Evolutionary conservation across 2,329 filamentous ascomycete species (phyloP), one percentile per base, ranked within the genome.

Genomic region (Xylaria sp.): DNA sequence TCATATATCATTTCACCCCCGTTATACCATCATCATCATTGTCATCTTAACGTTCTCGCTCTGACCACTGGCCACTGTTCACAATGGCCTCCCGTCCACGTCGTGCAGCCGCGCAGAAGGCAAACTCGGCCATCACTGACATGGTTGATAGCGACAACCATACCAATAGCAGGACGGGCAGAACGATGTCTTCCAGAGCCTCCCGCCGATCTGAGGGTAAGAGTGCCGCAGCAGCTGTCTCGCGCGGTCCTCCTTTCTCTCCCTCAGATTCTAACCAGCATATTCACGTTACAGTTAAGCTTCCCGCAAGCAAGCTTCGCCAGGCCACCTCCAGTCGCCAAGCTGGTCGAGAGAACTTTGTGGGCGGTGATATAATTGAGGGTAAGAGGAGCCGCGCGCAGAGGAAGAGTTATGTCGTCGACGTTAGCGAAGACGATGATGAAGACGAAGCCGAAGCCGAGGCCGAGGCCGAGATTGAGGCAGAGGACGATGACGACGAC

Each of bases 381-480:
- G 77, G 78, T 37, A 81, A 80, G 62, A 75, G 82, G 44, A 82
- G 79, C 53, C 77, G 81, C 7, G 79, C 78, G 5, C 76, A 75
- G 17, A 82, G 83, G 71, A 85, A 84, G 71, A 84, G 77, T 61
- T 85, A 85, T 50, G 79, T 84, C 34, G 79, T 86, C 20, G 82
- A 84, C 57, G 82, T 79, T 37, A 75, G 75, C 59, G 73, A 71
- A 7, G 74, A 75, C 26, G 73, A 79, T 29, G 69, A 73, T 29
- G 75, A 71, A 5, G 74, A 76, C 26, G 72, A 72, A 11, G 74
- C 74, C 22, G 73, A 71, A 17, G 75, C 72, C 3, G 70, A 72
- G 26, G 68, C 63, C 19, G 73, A 73, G 7, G 69, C 59, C 34
- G 66, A 71, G 22, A 71, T 63, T 54, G 72, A 71, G 19, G 74